These are phyloP conservation scores for Eucalyptus albens DNA, from an alignment of 345 rosid genomes.

Conservation along the genomic window DNA sequence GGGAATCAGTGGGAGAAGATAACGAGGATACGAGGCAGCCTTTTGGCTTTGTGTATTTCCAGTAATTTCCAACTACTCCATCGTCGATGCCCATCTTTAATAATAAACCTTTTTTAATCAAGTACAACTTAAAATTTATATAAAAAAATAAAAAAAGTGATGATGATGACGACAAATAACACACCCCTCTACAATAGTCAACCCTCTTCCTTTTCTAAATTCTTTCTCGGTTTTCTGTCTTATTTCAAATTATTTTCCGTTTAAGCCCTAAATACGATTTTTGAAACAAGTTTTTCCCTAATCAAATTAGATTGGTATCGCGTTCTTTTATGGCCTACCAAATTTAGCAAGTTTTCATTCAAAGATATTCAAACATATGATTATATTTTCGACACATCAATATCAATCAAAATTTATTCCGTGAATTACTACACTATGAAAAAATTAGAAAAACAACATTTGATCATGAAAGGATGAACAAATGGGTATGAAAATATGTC, in stretches of 20 bases:
- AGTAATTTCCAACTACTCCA: not conserved
- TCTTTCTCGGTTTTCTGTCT: not conserved
- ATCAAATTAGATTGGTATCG: not conserved
- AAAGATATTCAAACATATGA: not conserved
- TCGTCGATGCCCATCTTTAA: not conserved
- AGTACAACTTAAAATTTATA: not conserved
- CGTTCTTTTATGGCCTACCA: not conserved
- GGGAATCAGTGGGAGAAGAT: not conserved
- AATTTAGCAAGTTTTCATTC: not conserved
- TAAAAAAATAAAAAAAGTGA: not conserved
- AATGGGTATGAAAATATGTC: not conserved
- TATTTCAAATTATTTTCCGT: not conserved
- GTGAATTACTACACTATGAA: not conserved
- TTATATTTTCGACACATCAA: rapidly evolving
- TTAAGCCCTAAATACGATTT: not conserved
- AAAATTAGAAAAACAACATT: too few species aligned
- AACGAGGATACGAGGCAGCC: not conserved
- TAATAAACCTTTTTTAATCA: not conserved
- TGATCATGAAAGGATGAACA: not conserved
- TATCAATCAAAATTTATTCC: not conserved
- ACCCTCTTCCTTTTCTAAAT: not conserved
- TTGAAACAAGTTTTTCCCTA: not conserved
- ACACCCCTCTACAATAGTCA: not conserved
- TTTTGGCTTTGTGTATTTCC: not conserved
- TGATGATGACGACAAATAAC: not conserved